A percentile compares a stretch with the other conserved stretches of the same genome.
These are phyloP conservation scores for Pichia nakasei DNA, from an alignment of 805 yeast genomes.

Conservation along the genomic window DNA sequence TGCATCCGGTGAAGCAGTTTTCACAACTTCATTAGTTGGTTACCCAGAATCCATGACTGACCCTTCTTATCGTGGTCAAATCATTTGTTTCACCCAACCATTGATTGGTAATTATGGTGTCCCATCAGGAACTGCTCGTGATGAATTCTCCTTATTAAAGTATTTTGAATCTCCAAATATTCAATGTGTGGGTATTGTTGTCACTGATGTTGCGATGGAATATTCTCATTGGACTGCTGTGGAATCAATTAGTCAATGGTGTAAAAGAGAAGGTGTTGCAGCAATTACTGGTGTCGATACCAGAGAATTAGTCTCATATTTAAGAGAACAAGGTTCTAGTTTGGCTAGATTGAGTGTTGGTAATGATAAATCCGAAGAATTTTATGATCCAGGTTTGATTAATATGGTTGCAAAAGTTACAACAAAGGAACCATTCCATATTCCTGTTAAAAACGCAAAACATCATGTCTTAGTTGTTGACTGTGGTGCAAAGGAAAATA, in stretches of 20 bases:
- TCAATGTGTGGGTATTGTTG: conserved; percentile 94
- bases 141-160: conserved; percentile 76
- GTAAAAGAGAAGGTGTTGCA: conserved; percentile 92
- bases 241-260: conserved; percentile 91
- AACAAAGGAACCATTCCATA: conserved; percentile 90
- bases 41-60: conserved; percentile 99
- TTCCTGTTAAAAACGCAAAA: conserved; percentile 51
- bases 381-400: conserved; percentile 80
- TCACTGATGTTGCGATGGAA: conserved; percentile 88
- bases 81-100: conserved; percentile 93
- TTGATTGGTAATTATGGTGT: conserved; percentile 98
- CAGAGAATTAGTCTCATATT: conserved; percentile 81
- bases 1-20: conserved; percentile 94
- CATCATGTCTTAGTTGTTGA: conserved; percentile 89
- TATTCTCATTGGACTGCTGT: conserved; percentile 99
- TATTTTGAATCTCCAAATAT: conserved; percentile 86
- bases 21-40: conserved; percentile 95
- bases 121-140: conserved; percentile 74
- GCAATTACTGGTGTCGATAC: conserved; percentile 97
- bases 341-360: conserved; percentile 85
- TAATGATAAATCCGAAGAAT: conserved; percentile 83
- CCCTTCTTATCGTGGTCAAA: conserved; percentile 96
- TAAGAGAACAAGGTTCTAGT: conserved; percentile 95
- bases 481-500: conserved; percentile 98
- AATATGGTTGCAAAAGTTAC: conserved; percentile 90